phyloP scores from a whole-genome alignment of 371 early-diverging fungal genomes.

The Syncephalis fuscata region DNA sequence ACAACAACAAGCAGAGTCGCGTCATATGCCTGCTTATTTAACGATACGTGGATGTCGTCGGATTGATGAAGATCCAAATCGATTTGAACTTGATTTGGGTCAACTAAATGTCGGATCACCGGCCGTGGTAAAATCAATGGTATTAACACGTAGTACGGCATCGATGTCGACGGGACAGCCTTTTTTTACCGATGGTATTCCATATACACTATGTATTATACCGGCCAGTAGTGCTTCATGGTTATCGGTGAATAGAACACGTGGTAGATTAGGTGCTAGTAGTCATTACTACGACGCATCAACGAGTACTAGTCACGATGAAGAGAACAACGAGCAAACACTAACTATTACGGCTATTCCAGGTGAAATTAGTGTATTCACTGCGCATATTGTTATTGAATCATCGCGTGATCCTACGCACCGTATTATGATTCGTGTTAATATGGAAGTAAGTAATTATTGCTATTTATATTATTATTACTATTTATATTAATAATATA shows the following conservation, averaged over 20 bases:
- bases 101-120: slow-evolving; percentile 40
- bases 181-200: slow-evolving; percentile 19
- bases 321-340: slow-evolving; percentile 30
- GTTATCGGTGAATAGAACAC: slow-evolving; percentile 37
- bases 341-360: slow-evolving; percentile 40
- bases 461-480: neutral
- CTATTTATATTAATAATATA: neutral
- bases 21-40: slow-evolving; percentile 4
- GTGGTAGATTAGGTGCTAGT: slow-evolving; percentile 36
- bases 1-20: neutral
- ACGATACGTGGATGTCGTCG: slow-evolving; percentile 36
- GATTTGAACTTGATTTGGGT: slow-evolving; percentile 54
- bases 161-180: slow-evolving; percentile 39
- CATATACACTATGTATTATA: slow-evolving; percentile 33
- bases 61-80: slow-evolving; percentile 20
- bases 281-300: neutral
- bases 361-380: slow-evolving; percentile 15
- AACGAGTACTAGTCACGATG: slow-evolving; percentile 14
- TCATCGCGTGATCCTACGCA: neutral
- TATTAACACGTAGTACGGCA: too few relatives aligned
- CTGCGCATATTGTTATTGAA: neutral
- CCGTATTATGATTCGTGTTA: neutral
- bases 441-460: neutral
- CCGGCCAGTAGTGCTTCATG: slow-evolving; percentile 28
- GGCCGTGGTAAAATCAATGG: slow-evolving; percentile 16